phyloP scores from a whole-genome alignment of 2,329 filamentous ascomycete genomes.

The Penicillium sp. region DNA sequence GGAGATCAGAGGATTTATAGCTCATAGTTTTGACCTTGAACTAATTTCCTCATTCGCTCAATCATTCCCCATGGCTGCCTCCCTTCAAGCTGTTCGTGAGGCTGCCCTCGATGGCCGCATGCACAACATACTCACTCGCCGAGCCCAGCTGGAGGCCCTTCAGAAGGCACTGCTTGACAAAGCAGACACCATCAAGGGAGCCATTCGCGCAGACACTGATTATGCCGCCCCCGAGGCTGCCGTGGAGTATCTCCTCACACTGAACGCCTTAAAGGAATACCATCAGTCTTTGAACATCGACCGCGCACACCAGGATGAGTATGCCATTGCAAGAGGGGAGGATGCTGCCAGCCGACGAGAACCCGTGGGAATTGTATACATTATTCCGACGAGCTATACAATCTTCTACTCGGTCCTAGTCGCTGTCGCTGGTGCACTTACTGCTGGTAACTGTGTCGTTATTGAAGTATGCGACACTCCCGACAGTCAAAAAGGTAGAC shows the following conservation, averaged over 20 bases:
- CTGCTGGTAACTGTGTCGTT: conserved; percentile 46
- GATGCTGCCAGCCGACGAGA: conserved; percentile 12
- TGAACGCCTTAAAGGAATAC: conserved; percentile 23
- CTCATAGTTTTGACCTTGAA: neutral
- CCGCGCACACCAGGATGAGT: conserved; percentile 18
- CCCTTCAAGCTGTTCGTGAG: neutral
- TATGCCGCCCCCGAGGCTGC: conserved; percentile 28
- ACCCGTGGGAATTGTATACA: conserved; percentile 33
- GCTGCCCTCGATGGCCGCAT: conserved; percentile 31
- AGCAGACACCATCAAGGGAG: conserved; percentile 24
- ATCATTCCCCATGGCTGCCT: neutral
- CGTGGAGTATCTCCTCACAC: conserved; percentile 21
- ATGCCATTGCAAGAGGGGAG: conserved; percentile 18
- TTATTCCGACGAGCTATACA: conserved; percentile 43
- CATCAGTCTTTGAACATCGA: conserved; percentile 17
- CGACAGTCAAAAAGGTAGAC: neutral
- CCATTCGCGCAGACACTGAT: conserved; percentile 27
- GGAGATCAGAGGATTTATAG: neutral
- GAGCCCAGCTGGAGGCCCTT: conserved; percentile 33
- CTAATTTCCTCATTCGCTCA: neutral
- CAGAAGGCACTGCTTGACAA: conserved; percentile 27
- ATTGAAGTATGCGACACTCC: conserved; percentile 35
- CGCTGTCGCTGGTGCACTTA: conserved; percentile 41
- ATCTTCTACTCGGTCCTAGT: conserved; percentile 42
- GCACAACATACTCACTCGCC: conserved; percentile 33